Base-by-base conservation (phyloP, 495 filamentous ascomycete species). In the Podospora pseudoanserina region DNA sequence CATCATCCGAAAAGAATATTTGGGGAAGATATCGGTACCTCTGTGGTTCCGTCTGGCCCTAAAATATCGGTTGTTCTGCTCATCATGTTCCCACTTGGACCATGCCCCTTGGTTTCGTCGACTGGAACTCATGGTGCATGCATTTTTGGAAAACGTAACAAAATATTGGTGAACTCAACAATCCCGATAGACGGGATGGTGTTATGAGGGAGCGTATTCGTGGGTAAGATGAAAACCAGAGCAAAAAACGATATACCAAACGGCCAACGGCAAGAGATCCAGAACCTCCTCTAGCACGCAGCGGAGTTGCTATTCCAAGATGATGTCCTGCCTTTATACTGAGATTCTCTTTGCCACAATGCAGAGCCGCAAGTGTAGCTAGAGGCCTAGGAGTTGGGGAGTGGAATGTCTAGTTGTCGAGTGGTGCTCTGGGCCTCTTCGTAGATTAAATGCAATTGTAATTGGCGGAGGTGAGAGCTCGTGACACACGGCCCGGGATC, bases 381-480 rank as follows among this genome's bases (percentile, higher is more conserved):
- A 32, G 57, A 59, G 26, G 44, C n/a, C 19, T 27, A n/a, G 11
- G 9, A 28, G 26, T 30, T 39, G 64, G 4, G 15, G n/a, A 39
- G 57, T 56, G 65, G 64, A 62, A 64, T 59, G 30, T 63, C 30
- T 44, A 64, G 63, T 64, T 62, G 23, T 57, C 23, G 65, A 39
- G 53, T 63, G 71, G 60, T 62, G 60, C 13, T 67, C 64, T 61
- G 44, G 67, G 67, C 65, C 56, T 65, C 7, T 49, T 49, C 39
- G 39, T 49, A 73, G 67, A 74, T 75, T 75, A 74, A 76, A 70
- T 76, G 74, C 72, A 72, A 34, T 56, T 67, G 65, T 57, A 65
- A 76, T 76, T 76, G 74, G 74, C 66, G 65, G 58, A 49, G 69
- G 60, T 32, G 66, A 34, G 7, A 58, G 66, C 74, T 69, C 68